Evolutionary conservation across 2,329 filamentous ascomycete genomes (phyloP).

Genomic region (Fusarium napiforme): DNA sequence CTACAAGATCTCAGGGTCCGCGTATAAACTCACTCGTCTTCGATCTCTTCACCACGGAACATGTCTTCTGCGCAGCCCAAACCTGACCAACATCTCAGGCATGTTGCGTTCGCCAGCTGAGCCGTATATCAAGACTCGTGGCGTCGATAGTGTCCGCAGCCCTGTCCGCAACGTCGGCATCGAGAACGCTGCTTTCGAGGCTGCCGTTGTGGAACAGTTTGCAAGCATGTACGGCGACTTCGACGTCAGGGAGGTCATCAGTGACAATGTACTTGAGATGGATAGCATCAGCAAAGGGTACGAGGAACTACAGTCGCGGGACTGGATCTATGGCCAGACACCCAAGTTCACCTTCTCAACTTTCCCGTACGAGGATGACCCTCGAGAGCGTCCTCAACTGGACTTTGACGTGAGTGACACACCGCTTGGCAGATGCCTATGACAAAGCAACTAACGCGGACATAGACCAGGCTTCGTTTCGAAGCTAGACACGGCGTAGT

Average conservation of each 20-base stretch:
- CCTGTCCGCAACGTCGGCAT: constrained; percentile 82
- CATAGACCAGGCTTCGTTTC: constrained; percentile 50
- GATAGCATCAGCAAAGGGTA: constrained; percentile 58
- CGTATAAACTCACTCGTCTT: constrained; percentile 88
- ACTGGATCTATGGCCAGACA: constrained; percentile 88
- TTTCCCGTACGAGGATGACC: constrained; percentile 67
- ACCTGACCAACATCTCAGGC: constrained; percentile 74
- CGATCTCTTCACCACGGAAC: constrained; percentile 94
- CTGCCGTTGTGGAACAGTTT: constrained; percentile 74
- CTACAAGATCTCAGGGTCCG: constrained; percentile 91
- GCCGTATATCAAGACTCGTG: constrained; percentile 79
- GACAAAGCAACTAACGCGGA: constrained; percentile 6
- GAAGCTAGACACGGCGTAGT: constrained; percentile 53
- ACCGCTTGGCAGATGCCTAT: not conserved
- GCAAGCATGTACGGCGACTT: constrained; percentile 68
- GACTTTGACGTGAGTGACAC: constrained; percentile 56
- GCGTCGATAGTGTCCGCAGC: constrained; percentile 91
- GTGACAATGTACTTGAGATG: constrained; percentile 61
- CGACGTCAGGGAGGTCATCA: constrained; percentile 55
- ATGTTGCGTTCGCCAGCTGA: constrained; percentile 83
- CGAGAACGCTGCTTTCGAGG: constrained; percentile 57
- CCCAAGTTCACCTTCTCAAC: constrained; percentile 82
- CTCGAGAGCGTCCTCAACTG: constrained; percentile 63
- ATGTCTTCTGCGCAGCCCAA: constrained; percentile 81
- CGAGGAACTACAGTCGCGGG: constrained; percentile 60